Evolutionary conservation across 75 land plant species (phyloP), one percentile per base, ranked within the genome.

Genomic region (Selaginella moellendorffii): DNA sequence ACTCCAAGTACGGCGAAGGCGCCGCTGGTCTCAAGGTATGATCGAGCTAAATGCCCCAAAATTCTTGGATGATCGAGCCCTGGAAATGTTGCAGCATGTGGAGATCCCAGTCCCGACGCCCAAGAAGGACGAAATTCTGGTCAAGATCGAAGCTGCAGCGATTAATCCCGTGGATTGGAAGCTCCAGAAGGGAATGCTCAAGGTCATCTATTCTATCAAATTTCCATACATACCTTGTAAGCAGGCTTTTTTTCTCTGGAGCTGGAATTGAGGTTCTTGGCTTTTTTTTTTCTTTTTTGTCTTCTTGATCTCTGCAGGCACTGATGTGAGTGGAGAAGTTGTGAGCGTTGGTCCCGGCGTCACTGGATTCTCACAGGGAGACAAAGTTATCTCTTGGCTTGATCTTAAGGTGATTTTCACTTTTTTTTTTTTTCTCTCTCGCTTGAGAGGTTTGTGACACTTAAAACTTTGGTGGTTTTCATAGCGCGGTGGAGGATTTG

Each of bases 91-190:
- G 2, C 74, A 87, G 92, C 90, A 80, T 74, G 85, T 78, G 52
- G 80, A 87, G 5, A 36, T 36, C 5, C 46, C 46, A 36, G 14
- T 36, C 46, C 46, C 46, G 10, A 36, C 46, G 22, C 78, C 95
- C 2, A 76, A 70, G 63, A 77, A 76, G 61, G 77, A 71, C 60
- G 82, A 88, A 73, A 46, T 88, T 29, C 64, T 88, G 79, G 30
- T 88, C 0, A 88, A 83, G 62, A 9, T 88, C 18, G 95, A 88
- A 69, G 90, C 95, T 31, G 63, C 78, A 10, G 64, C 72, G 27
- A 27, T 88, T 17, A 85, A 88, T 74, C 89, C 92, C 14, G 59
- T 76, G 64, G 92, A 88, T 46, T 86, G 91, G 95, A 88, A 86
- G 65, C 70, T 83, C 8, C 95, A 88, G 65, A 70, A 73, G 25